Base-by-base conservation (phyloP, 2,329 filamentous ascomycete species). In the Pestalotiopsis sp. region DNA sequence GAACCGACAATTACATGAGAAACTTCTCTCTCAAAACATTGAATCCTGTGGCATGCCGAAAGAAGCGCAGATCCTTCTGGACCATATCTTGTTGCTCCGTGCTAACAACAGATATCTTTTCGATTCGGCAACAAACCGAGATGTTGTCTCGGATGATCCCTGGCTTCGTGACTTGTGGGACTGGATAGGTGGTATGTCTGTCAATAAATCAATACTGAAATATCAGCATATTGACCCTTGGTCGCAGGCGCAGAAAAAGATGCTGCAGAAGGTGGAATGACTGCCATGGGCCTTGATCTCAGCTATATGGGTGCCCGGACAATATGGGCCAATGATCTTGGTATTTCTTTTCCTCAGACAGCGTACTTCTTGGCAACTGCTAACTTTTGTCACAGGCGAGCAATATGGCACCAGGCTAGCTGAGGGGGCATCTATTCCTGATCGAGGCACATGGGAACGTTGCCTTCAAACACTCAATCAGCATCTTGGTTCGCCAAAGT, bases 151-250 rank as follows among this genome's bases (percentile, higher is more conserved):
- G 5, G 92, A 93, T 70, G 91, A 95, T 74, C 88, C 87, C 38
- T 93, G 92, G 88, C 82, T 95, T n/a, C 86, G 90, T 68, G 91
- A 92, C 68, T 82, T 93, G n/a, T 97, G 93, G 93, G 87, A 89
- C 61, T 93, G 92, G 85, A 84, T 95, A 62, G 85, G 87, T 69
- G 89, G 92, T 90, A 75, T 76, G 83, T 85, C n/a, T 13, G 20
- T 20, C 27, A 17, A 39, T 1, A 7, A 14, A 52, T 11, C n/a
- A 45, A 31, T 17, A 9, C 17, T 25, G 20, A 14, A 39, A 1
- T 62, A 27, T 64, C n/a, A 39, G 11, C 60, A n/a, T 27, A 7
- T 14, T 27, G 9, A 59, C 56, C 13, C 6, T 36, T 25, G 63
- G 13, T 13, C 60, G 56, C 70, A 88, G 89, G 87, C 70, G 90